Evolutionary conservation across 305 asterid genomes (phyloP).

Genomic region (Fraxinus ornus): DNA sequence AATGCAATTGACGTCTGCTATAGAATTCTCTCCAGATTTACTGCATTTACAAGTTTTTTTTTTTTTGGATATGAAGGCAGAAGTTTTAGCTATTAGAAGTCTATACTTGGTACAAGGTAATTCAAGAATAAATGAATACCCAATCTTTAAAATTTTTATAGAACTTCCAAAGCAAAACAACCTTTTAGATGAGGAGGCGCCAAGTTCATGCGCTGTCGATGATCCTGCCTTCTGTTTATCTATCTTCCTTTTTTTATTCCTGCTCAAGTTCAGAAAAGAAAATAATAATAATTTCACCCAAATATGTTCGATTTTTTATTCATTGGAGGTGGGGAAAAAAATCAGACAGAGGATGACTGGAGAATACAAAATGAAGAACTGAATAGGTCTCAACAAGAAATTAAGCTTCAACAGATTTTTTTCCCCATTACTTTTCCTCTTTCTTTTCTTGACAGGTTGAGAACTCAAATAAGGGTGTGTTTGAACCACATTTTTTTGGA

Average conservation of each 20-base stretch:
- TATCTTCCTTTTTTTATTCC: constrained; percentile 33
- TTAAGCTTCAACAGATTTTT: not conserved
- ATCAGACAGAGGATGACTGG: not conserved
- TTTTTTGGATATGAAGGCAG: constrained; percentile 30
- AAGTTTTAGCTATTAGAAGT: constrained; percentile 10
- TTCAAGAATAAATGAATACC: not conserved
- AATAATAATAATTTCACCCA: not conserved
- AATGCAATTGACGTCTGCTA: constrained; percentile 1
- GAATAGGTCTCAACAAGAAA: not conserved
- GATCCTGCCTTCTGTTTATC: constrained; percentile 27
- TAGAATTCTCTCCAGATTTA: constrained; percentile 22
- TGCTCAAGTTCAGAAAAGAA: constrained; percentile 26
- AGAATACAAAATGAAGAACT: not conserved
- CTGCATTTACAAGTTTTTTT: constrained; percentile 13
- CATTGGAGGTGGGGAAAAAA: not conserved
- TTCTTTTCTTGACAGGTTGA: not conserved
- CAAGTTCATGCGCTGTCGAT: constrained; percentile 21
- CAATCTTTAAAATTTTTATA: not conserved
- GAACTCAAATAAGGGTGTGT: not conserved
- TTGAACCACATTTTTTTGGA: too few species aligned
- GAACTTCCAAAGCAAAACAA: constrained; percentile 23
- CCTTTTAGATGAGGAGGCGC: constrained; percentile 44
- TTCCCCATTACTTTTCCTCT: not conserved
- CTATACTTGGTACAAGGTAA: not conserved
- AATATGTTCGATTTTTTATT: not conserved